Conservation (phyloP, 2,329 filamentous ascomycete species). For the Aspergillus felis region DNA sequence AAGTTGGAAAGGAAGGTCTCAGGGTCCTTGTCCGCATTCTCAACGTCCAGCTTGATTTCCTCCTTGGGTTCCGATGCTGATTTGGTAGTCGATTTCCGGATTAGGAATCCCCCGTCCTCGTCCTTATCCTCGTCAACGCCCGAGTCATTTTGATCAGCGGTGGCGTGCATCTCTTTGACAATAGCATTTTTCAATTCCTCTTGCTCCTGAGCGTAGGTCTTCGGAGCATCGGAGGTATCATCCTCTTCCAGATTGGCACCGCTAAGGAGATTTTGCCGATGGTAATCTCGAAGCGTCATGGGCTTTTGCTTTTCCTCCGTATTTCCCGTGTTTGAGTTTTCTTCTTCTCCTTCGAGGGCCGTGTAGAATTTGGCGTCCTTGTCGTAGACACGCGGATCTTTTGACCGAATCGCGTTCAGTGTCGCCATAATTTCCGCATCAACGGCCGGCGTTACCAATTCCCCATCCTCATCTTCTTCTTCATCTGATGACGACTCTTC, state of each 20-base stretch:
- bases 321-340: slow-evolving; percentile 38
- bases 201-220: slow-evolving; percentile 85
- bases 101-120: slow-evolving; percentile 70
- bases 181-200: slow-evolving; percentile 74
- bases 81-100: slow-evolving; percentile 59
- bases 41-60: slow-evolving; percentile 62
- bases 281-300: slow-evolving; percentile 83
- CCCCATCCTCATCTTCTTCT: slow-evolving; percentile 85
- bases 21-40: slow-evolving; percentile 79
- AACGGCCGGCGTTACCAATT: slow-evolving; percentile 77
- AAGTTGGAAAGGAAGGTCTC: slow-evolving; percentile 95
- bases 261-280: slow-evolving; percentile 80
- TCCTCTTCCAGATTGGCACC: slow-evolving; percentile 61
- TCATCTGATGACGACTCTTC: slow-evolving; percentile 70
- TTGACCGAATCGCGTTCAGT: slow-evolving; percentile 79
- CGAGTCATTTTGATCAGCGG: slow-evolving; percentile 45
- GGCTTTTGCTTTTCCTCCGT: slow-evolving; percentile 70
- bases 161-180: slow-evolving; percentile 73
- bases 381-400: slow-evolving; percentile 90
- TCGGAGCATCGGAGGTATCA: slow-evolving; percentile 45
- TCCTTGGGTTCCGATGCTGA: slow-evolving; percentile 30
- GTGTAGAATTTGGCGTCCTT: slow-evolving; percentile 73
- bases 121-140: slow-evolving; percentile 51
- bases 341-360: slow-evolving; percentile 49
- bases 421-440: slow-evolving; percentile 86